A percentile compares a stretch with the other conserved stretches of the same genome.
These are phyloP conservation scores for Euphorbia pulcherrima DNA, from an alignment of 345 rosid species.

Conservation along the genomic window DNA sequence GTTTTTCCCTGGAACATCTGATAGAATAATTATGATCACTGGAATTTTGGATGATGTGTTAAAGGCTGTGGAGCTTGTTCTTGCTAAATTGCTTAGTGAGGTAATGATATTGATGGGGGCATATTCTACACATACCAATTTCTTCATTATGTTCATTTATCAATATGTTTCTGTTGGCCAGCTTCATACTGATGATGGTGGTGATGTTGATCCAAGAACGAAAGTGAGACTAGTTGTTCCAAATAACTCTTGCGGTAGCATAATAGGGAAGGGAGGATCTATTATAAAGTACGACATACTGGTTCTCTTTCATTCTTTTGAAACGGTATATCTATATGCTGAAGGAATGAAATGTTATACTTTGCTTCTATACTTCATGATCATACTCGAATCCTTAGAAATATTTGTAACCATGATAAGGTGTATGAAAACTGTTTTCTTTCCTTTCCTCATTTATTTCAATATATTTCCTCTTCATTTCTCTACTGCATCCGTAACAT, in stretches of 20 bases:
- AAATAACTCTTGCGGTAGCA: constrained; percentile 93
- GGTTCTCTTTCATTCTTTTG: constrained; percentile 16
- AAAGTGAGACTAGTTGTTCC: constrained; percentile 92
- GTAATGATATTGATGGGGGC: constrained; percentile 34
- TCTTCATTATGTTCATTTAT: constrained; percentile 12
- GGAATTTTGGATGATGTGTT: constrained; percentile 72
- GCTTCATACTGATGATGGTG: constrained; percentile 73
- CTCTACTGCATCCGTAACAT: not conserved
- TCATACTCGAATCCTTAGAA: not conserved
- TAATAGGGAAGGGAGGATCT: constrained; percentile 98
- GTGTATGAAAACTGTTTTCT: not conserved
- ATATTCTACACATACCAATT: constrained; percentile 1
- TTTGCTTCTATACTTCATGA: not conserved
- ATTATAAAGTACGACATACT: constrained; percentile 71
- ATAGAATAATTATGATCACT: constrained; percentile 85
- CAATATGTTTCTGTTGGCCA: constrained; percentile 29
- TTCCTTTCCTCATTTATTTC: not conserved
- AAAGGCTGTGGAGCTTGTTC: constrained; percentile 79
- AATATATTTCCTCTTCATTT: not conserved
- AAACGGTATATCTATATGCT: constrained; percentile 3
- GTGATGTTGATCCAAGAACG: constrained; percentile 72
- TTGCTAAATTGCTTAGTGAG: constrained; percentile 81
- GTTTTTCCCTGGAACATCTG: constrained; percentile 91
- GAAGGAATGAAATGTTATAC: not conserved
- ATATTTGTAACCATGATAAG: not conserved